Evolutionary conservation across 2,329 filamentous ascomycete species (phyloP).

Genomic region (Cladophialophora exuberans): DNA sequence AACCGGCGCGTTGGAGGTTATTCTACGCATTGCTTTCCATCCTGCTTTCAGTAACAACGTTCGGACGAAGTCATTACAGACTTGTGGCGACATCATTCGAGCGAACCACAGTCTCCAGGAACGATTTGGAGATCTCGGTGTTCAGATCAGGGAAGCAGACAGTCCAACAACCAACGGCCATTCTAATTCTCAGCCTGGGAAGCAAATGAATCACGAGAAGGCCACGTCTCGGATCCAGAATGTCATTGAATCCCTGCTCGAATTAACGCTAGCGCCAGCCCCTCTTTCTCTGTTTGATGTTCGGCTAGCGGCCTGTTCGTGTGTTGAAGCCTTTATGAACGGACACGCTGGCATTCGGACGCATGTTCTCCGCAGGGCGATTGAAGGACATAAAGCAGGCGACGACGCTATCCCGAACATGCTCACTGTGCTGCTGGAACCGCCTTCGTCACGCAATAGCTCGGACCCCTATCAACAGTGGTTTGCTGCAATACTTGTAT

Average conservation of each 20-base stretch:
- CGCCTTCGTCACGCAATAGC: constrained; percentile 62
- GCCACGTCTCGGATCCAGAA: constrained; percentile 51
- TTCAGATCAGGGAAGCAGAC: constrained; percentile 49
- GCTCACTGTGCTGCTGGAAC: constrained; percentile 76
- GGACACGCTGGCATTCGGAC: constrained; percentile 78
- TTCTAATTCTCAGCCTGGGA: constrained; percentile 20
- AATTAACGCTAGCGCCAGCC: constrained; percentile 73
- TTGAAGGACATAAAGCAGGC: constrained; percentile 79
- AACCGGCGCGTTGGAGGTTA: constrained; percentile 75
- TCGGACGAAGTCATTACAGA: constrained; percentile 79
- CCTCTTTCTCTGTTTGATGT: constrained; percentile 73
- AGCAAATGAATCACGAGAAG: constrained; percentile 14
- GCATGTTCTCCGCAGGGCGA: constrained; percentile 86
- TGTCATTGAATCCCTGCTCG: constrained; percentile 90
- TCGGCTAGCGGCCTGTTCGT: constrained; percentile 82
- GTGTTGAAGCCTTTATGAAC: constrained; percentile 89
- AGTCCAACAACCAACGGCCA: constrained; percentile 41
- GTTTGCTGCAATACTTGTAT: constrained; percentile 85
- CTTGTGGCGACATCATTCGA: constrained; percentile 86
- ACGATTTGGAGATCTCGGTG: constrained; percentile 83
- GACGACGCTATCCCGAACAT: constrained; percentile 86
- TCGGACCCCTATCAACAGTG: constrained; percentile 84
- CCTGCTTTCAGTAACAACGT: constrained; percentile 73
- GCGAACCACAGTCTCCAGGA: constrained; percentile 82
- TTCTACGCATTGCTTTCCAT: constrained; percentile 82